These are phyloP conservation scores for Picochlorum sp. DNA, from an alignment of 139 green algal genomes.

Conservation along the genomic window DNA sequence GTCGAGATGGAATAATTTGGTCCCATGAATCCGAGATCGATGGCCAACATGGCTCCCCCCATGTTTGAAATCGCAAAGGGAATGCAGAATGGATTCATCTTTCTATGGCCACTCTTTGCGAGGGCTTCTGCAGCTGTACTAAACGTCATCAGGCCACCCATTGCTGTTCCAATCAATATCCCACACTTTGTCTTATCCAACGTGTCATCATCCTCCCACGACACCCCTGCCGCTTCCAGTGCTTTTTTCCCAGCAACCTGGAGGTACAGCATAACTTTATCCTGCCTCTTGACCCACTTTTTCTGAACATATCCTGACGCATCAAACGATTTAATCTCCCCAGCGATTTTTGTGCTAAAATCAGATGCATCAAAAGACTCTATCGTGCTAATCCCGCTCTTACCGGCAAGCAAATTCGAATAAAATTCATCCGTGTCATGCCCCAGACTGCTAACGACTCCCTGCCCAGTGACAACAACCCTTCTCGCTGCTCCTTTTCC, in stretches of 20 bases:
- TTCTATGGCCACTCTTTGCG: slow-evolving; percentile 24
- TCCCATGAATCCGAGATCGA: slow-evolving; percentile 77
- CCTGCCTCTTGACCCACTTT: slow-evolving; percentile 47
- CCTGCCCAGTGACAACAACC: slow-evolving; percentile 65
- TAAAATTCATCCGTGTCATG: slow-evolving; percentile 56
- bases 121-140: slow-evolving; percentile 44
- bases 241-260: slow-evolving; percentile 62
- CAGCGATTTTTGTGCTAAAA: slow-evolving; percentile 39
- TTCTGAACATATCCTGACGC: slow-evolving; percentile 37
- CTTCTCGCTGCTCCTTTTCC: slow-evolving; percentile 12
- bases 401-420: slow-evolving; percentile 48
- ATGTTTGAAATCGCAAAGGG: slow-evolving; percentile 81
- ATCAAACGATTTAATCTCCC: slow-evolving; percentile 53
- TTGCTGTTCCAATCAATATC: slow-evolving; percentile 57
- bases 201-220: slow-evolving; percentile 19
- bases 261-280: slow-evolving; percentile 50
- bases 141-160: slow-evolving; percentile 69
- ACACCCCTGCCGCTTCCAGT: slow-evolving; percentile 30
- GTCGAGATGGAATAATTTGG: slow-evolving; percentile 85
- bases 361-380: slow-evolving; percentile 38
- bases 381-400: slow-evolving; percentile 46
- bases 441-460: slow-evolving; percentile 48
- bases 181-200: slow-evolving; percentile 34
- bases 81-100: slow-evolving; percentile 90
- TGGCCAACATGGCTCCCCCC: slow-evolving; percentile 67